Percentiles rank a stretch among this genome's conserved stretches.
These are phyloP conservation scores for Pythium brachiatum DNA, from an alignment of 352 stramenopile genomes.

Conservation along the genomic window DNA sequence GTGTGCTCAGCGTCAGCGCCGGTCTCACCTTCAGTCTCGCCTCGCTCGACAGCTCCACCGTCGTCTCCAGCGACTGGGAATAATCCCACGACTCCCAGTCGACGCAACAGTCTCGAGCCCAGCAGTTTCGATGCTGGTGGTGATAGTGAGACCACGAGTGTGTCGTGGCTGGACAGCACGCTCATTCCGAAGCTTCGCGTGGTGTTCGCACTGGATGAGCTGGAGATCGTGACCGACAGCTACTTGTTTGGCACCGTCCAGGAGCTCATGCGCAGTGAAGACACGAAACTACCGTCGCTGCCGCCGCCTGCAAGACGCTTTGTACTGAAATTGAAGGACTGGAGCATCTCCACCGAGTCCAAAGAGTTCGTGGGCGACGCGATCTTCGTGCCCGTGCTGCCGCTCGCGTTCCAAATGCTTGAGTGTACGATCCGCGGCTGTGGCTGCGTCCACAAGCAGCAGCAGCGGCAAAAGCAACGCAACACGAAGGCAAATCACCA, in stretches of 20 bases:
- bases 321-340: conserved; percentile 29
- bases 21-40: background rate
- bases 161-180: conserved; percentile 21
- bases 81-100: background rate
- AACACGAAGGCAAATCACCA: background rate
- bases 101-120: background rate
- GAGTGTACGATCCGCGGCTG: conserved; percentile 64
- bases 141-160: background rate
- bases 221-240: conserved; percentile 49
- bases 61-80: background rate
- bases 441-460: conserved; percentile 32
- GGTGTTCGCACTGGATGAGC: conserved; percentile 45
- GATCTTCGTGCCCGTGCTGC: conserved; percentile 63
- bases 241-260: conserved; percentile 29
- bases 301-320: conserved; percentile 24
- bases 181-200: conserved; percentile 32
- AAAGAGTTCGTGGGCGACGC: conserved; percentile 59
- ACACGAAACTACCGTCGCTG: background rate
- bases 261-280: conserved; percentile 11
- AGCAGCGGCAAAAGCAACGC: conserved; percentile 3
- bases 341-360: conserved; percentile 59
- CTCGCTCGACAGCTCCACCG: background rate
- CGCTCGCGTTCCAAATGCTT: conserved; percentile 69
- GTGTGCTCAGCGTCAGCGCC: conserved; percentile 27
- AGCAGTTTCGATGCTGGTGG: background rate